phyloP scores from a whole-genome alignment of 2,329 filamentous ascomycete species.

The Fusarium brevicatenulatum region DNA sequence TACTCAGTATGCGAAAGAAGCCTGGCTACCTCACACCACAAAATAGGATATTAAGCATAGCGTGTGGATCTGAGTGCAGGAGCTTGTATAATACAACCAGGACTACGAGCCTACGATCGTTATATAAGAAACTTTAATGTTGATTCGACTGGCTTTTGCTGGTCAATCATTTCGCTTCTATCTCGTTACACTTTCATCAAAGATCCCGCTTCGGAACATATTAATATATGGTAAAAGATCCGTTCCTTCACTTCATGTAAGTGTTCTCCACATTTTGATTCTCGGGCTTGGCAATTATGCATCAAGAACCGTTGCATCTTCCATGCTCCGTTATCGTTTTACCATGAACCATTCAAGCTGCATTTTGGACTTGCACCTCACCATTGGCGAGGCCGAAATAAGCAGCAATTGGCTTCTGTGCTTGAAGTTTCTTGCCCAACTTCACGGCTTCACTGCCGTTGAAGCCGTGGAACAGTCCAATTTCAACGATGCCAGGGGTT shows the following conservation, averaged over 20 bases:
- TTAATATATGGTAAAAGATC: neutral
- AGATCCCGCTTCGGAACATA: neutral
- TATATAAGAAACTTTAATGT: conserved; percentile 47
- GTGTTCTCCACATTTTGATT: neutral
- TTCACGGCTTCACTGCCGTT: conserved; percentile 74
- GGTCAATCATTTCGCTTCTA: conserved; percentile 30
- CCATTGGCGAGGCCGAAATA: conserved; percentile 94
- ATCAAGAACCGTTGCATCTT: neutral
- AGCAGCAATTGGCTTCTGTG: conserved; percentile 90
- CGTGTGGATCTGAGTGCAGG: conserved; percentile 46
- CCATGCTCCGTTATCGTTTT: neutral
- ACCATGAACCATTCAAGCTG: conserved; percentile 15
- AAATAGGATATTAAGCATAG: conserved; percentile 48
- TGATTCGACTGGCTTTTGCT: conserved; percentile 24
- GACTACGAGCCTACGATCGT: conserved; percentile 49
- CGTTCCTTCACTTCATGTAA: neutral
- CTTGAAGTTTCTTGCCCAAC: conserved; percentile 69
- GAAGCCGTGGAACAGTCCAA: conserved; percentile 86
- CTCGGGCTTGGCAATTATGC: neutral
- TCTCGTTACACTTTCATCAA: conserved; percentile 5
- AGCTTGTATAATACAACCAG: conserved; percentile 51
- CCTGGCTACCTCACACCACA: conserved; percentile 32
- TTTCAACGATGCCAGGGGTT: conserved; percentile 89
- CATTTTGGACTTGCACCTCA: conserved; percentile 57
- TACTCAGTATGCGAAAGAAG: conserved; percentile 31